Conservation (phyloP, 495 filamentous ascomycete species). For the Trichoderma gamsii region DNA sequence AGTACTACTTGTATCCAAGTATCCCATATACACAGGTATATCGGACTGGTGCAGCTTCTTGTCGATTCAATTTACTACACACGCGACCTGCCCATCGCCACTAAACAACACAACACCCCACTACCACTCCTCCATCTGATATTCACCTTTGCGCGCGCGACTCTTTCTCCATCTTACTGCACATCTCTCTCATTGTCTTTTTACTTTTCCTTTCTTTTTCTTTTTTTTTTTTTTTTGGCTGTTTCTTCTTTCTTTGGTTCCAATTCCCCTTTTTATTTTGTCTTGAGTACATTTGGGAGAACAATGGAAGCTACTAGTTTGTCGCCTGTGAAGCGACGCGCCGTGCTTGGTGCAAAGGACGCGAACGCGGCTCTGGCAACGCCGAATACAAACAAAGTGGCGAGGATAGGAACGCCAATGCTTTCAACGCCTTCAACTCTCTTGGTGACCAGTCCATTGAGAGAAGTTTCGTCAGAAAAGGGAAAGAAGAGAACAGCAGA, state of each 20-base stretch:
- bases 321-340: conserved; percentile 40
- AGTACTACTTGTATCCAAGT: neutral
- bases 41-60: neutral
- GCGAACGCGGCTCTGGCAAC: conserved; percentile 31
- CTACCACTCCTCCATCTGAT: neutral
- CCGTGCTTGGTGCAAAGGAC: conserved; percentile 34
- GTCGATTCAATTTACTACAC: neutral
- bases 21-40: neutral
- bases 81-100: neutral
- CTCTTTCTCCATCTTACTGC: neutral
- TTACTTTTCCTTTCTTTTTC: neutral
- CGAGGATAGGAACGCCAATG: neutral
- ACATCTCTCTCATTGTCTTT: neutral
- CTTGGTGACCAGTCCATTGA: neutral
- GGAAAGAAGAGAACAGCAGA: neutral
- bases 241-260: neutral
- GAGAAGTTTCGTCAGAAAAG: neutral
- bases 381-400: conserved; percentile 14
- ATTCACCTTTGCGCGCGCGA: neutral
- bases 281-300: neutral
- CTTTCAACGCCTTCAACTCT: neutral
- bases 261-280: neutral
- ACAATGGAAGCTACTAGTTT: conserved; percentile 29
- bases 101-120: neutral
- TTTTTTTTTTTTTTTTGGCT: neutral